phyloP scores from a whole-genome alignment of 257 asterid genomes.

The Primulina tabacum region DNA sequence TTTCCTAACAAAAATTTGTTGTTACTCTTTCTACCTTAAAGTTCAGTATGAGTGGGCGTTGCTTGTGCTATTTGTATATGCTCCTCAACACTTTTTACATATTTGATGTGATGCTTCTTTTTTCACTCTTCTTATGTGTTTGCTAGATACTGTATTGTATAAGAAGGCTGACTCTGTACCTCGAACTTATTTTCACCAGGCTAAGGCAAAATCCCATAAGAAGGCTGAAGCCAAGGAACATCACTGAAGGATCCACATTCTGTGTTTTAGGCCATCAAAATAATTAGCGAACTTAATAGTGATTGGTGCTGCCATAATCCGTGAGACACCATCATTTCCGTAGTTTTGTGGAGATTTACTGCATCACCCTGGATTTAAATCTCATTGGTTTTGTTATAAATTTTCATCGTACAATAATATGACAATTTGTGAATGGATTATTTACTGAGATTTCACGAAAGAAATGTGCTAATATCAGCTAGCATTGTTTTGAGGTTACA shows the following conservation, averaged over 20 bases:
- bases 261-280: background rate
- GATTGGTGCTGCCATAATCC: background rate
- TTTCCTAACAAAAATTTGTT: background rate
- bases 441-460: background rate
- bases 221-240: conserved; percentile 66
- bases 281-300: background rate
- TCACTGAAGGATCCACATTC: conserved; percentile 38
- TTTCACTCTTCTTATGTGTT: no score
- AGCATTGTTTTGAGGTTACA: background rate
- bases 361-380: background rate
- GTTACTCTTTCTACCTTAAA: background rate
- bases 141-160: background rate
- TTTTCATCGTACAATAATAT: no score
- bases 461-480: background rate
- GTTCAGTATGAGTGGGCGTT: background rate
- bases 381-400: background rate
- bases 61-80: background rate
- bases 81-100: no score
- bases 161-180: background rate
- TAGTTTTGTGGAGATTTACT: background rate
- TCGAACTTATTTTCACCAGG: conserved; percentile 30
- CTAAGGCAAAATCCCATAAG: conserved; percentile 65
- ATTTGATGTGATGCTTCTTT: background rate
- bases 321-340: background rate
- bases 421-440: background rate